Percentiles rank a stretch among this genome's conserved stretches.
These are phyloP conservation scores for Quercus glauca DNA, from an alignment of 306 rosid species.

Conservation along the genomic window DNA sequence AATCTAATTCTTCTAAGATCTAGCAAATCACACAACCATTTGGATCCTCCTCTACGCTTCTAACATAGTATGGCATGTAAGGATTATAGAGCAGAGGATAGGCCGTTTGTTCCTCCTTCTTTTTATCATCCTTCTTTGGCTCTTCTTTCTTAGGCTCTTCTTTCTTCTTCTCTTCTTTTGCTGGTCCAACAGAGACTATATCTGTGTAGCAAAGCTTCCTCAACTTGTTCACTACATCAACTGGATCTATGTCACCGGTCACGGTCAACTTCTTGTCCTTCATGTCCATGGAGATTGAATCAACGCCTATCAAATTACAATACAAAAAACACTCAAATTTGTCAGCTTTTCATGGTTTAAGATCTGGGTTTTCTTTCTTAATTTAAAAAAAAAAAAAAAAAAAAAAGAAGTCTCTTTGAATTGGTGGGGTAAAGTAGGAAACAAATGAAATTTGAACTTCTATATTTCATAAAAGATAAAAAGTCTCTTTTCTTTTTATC, in stretches of 20 bases:
- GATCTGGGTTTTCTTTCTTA: background rate
- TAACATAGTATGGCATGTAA: conserved; percentile 16
- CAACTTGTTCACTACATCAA: conserved; percentile 43
- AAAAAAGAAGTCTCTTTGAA: background rate
- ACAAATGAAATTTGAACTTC: no score
- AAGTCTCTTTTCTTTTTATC: background rate
- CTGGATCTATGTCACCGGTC: conserved; percentile 66
- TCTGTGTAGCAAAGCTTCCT: conserved; percentile 54
- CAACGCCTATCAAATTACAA: conserved; percentile 50
- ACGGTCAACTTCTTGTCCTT: conserved; percentile 67
- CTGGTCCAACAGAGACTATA: conserved; percentile 68
- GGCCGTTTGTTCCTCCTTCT: conserved; percentile 27
- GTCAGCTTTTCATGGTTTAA: background rate
- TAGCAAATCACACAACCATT: conserved; percentile 67
- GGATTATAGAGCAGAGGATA: background rate
- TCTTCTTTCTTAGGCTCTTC: conserved; percentile 42
- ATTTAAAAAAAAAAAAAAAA: background rate
- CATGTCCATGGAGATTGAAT: conserved; percentile 61
- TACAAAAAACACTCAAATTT: background rate
- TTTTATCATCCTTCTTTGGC: conserved; percentile 22
- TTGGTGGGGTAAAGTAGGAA: no score
- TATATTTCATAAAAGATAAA: no score
- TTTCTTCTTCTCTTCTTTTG: conserved; percentile 64
- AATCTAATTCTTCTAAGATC: background rate
- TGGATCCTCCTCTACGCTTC: conserved; percentile 56